phyloP scores from a whole-genome alignment of 495 filamentous ascomycete genomes.

The Sabuloglossum arenarium region DNA sequence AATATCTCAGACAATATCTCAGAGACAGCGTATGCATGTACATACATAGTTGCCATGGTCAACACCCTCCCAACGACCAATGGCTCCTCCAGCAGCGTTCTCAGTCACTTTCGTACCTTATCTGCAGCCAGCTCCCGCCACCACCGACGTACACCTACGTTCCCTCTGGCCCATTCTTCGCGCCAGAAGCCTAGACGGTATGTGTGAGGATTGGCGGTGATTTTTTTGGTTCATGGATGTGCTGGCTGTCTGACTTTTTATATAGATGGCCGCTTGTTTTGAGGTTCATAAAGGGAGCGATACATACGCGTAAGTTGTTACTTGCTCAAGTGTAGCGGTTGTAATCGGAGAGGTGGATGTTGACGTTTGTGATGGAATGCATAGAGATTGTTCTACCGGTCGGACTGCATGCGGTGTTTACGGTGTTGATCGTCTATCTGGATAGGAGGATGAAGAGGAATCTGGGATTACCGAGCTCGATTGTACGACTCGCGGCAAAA shows the following conservation, averaged over 20 bases:
- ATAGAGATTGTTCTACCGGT: constrained; percentile 38
- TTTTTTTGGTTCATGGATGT: not conserved
- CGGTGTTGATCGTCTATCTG: constrained; percentile 39
- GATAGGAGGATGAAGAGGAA: constrained; percentile 32
- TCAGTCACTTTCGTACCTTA: not conserved
- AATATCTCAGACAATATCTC: too few relatives aligned
- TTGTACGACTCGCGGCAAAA: constrained; percentile 20
- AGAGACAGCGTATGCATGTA: too few relatives aligned
- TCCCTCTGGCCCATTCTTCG: constrained; percentile 26
- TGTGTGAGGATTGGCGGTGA: not conserved
- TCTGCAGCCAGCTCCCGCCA: not conserved
- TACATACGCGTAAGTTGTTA: constrained; percentile 30
- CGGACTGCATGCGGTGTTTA: constrained; percentile 40
- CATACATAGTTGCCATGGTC: not conserved
- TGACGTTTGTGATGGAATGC: not conserved
- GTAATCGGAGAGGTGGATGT: not conserved
- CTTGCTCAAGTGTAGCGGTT: not conserved
- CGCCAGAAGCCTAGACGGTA: constrained; percentile 38
- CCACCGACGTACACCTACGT: constrained; percentile 14
- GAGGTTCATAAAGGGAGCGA: constrained; percentile 55
- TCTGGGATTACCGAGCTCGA: constrained; percentile 40
- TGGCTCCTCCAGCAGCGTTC: not conserved
- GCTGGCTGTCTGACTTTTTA: not conserved
- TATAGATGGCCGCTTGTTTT: constrained; percentile 49
- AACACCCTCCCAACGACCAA: not conserved